Conservation (phyloP, 1,139 yeast genomes). For the Candida sp. region DNA sequence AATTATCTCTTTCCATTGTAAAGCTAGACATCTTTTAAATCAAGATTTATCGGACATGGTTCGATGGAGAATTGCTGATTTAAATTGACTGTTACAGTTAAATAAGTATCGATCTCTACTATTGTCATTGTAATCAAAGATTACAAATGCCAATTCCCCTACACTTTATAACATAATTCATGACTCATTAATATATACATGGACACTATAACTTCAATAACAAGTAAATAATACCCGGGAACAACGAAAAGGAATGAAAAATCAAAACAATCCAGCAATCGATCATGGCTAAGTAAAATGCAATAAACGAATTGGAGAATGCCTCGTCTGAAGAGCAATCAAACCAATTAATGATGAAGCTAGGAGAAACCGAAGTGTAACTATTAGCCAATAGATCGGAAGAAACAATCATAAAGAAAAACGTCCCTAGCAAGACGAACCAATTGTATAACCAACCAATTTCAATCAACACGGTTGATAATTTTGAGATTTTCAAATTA, state of each 20-base stretch:
- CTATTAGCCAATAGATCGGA: not conserved
- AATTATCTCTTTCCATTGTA: too few relatives aligned
- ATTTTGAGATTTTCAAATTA: not conserved
- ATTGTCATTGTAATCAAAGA: too few relatives aligned
- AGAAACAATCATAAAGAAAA: not conserved
- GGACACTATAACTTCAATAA: not conserved
- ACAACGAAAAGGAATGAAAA: not conserved
- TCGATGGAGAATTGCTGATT: too few relatives aligned
- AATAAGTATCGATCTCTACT: too few relatives aligned
- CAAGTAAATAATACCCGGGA: not conserved
- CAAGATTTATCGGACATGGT: too few relatives aligned
- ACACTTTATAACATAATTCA: not conserved
- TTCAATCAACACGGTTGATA: not conserved
- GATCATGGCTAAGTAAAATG: not conserved
- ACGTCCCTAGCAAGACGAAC: not conserved
- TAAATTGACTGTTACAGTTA: too few relatives aligned
- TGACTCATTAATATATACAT: not conserved
- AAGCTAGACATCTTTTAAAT: too few relatives aligned
- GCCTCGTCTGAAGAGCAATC: not conserved
- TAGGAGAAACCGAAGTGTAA: not conserved
- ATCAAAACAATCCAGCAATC: constrained; percentile 2
- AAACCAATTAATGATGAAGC: not conserved
- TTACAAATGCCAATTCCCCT: too few relatives aligned
- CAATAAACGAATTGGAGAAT: not conserved
- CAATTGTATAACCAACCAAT: not conserved